Conservation (phyloP, 768 basidiomycete species). For the Rubroboletus satanas region DNA sequence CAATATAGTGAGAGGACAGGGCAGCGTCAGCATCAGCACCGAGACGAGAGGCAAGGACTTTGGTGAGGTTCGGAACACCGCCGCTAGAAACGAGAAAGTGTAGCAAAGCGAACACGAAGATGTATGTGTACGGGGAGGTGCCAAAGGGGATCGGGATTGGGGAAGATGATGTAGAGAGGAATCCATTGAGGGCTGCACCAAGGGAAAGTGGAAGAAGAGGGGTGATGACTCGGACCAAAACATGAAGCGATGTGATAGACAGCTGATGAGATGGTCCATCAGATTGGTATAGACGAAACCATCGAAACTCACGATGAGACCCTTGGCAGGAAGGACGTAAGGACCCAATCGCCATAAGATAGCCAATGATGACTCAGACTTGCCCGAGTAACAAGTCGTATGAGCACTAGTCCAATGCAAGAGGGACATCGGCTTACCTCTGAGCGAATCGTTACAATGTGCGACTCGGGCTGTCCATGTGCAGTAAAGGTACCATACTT, state of each 20-base stretch:
- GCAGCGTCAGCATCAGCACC: conserved; percentile 84
- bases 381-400: background rate
- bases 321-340: conserved; percentile 21
- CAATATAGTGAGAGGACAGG: conserved; percentile 58
- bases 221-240: conserved; percentile 76
- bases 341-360: conserved; percentile 15
- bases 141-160: conserved; percentile 24
- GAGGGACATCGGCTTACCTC: conserved; percentile 7
- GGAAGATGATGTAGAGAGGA: conserved; percentile 14
- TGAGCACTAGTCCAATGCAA: background rate
- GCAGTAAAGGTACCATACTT: conserved; percentile 75
- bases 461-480: conserved; percentile 10
- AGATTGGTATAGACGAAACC: background rate
- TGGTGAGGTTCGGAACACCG: conserved; percentile 66
- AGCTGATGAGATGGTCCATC: conserved; percentile 36
- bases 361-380: conserved; percentile 17
- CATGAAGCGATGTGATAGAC: conserved; percentile 65
- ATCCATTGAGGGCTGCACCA: conserved; percentile 38
- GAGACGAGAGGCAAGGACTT: conserved; percentile 80
- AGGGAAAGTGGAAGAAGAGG: conserved; percentile 66
- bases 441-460: background rate
- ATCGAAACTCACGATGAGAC: conserved; percentile 21
- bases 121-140: conserved; percentile 61
- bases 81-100: conserved; percentile 75
- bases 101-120: conserved; percentile 64